Evolutionary conservation across 2,329 filamentous ascomycete genomes (phyloP).

Genomic region (Scedosporium aurantiacum): DNA sequence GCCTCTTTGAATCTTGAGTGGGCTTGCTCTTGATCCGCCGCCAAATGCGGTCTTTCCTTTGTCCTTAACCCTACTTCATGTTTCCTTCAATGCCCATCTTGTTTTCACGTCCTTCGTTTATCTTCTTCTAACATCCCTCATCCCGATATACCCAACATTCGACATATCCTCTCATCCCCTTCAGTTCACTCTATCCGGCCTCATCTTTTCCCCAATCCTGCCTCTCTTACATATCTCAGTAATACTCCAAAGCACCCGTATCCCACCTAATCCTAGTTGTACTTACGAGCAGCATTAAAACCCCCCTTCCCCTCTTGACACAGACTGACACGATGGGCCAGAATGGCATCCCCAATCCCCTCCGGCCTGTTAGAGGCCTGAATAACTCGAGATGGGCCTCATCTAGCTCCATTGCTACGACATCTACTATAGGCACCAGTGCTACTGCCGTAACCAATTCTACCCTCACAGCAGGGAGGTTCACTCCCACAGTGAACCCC

Average conservation of each 20-base stretch:
- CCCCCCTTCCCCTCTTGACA: not conserved
- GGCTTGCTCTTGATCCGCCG: too few species aligned
- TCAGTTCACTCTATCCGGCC: not conserved
- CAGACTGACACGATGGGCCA: not conserved
- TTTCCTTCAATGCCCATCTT: not conserved
- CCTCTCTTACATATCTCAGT: not conserved
- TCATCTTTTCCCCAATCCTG: not conserved
- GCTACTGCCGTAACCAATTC: not conserved
- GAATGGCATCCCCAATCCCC: not conserved
- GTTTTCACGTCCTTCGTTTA: not conserved
- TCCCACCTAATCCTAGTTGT: constrained; percentile 2
- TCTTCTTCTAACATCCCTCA: too few species aligned
- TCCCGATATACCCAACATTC: not conserved
- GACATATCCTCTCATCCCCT: not conserved
- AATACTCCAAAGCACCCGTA: not conserved
- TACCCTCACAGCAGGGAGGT: not conserved
- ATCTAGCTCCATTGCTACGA: not conserved
- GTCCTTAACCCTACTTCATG: not conserved
- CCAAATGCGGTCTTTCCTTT: too few species aligned
- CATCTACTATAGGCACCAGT: not conserved
- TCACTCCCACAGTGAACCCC: constrained; percentile 1
- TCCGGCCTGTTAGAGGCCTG: not conserved
- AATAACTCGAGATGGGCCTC: constrained; percentile 8
- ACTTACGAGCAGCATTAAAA: not conserved
- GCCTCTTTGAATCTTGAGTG: too few species aligned